phyloP scores from a whole-genome alignment of 1,284 basidiomycete genomes.

The Inonotus obliquus region DNA sequence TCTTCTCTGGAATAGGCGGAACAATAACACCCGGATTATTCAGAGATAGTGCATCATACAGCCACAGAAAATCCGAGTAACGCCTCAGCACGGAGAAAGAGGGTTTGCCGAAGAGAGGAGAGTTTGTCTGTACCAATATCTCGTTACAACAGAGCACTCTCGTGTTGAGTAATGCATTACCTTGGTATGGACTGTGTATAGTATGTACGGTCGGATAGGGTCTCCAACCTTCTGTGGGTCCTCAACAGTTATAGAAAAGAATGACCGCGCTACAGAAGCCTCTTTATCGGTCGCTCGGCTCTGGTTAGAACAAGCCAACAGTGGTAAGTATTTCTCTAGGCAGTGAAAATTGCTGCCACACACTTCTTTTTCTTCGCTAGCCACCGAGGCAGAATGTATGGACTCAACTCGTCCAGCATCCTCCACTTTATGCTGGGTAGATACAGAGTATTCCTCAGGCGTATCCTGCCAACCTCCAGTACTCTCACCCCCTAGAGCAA shows the following conservation, averaged over 20 bases:
- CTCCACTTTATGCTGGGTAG: background rate
- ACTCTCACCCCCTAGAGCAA: conserved; percentile 59
- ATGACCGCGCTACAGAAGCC: conserved; percentile 35
- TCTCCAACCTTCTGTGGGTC: conserved; percentile 94
- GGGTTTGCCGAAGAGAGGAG: conserved; percentile 74
- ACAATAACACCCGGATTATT: conserved; percentile 98
- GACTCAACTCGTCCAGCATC: background rate
- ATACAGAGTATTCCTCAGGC: background rate
- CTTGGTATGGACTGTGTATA: conserved; percentile 90
- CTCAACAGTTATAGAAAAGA: conserved; percentile 80
- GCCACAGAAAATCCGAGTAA: conserved; percentile 97
- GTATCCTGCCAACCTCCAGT: conserved; percentile 49
- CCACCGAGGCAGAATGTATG: background rate
- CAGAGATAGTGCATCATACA: conserved; percentile 83
- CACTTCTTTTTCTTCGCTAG: background rate
- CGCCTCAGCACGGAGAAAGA: conserved; percentile 89
- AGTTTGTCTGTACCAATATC: conserved; percentile 59
- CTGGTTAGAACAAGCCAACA: conserved; percentile 28
- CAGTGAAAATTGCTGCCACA: conserved; percentile 19
- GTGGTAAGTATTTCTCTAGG: conserved; percentile 25
- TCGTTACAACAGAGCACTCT: conserved; percentile 14
- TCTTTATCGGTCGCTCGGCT: conserved; percentile 30
- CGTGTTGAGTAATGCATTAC: conserved; percentile 36
- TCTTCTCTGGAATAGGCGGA: conserved; percentile 96
- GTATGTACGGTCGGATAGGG: conserved; percentile 85